Evolutionary conservation across 2,329 filamentous ascomycete genomes (phyloP), one percentile per base, ranked within the genome.

Genomic region (Exserohilum turcica): DNA sequence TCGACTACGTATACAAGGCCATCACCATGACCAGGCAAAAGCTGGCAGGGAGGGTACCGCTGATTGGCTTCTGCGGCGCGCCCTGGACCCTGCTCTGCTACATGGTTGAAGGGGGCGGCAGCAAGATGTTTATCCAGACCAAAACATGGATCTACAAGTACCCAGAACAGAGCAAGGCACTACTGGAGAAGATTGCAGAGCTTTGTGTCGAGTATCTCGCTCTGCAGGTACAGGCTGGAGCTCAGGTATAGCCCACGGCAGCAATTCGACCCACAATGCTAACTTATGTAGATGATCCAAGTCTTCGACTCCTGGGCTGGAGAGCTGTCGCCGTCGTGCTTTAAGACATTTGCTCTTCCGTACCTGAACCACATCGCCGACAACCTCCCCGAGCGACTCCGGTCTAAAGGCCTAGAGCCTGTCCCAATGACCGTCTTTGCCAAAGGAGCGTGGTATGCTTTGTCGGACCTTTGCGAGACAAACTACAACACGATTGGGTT

Each of bases 281-380:
- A 27, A 72, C 58, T 2, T 3, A 29, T 16, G 15, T 48, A 90
- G 86, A 84, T 97, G 72, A 81, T 97, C 24, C 94, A 97, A 82
- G 91, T 99, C 10, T 99, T 99, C 70, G 94, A 99, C 74, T 97
- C 93, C 0, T 99, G 94, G 93, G 94, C 94, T 2, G 92, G 92
- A 36, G 94, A 99, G 78, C 82, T 99, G 39, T 92, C 90, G 7
- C 93, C 94, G 1, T 77, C 84, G 6, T 86, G 89, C 0, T 99
- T 97, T 80, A 87, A 87, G 70, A 81, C 87, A 50, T 95, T 97
- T 74, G 88, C 91, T 2, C 84, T 94, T 62, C 94, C 94, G 1
- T 96, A 93, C 71, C 82, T 99, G 47, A 84, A 84, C 37, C 86
- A 92, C 72, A 97, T 99, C 64, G 86, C 92, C 9, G 81, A 88